Conservation (phyloP, 495 filamentous ascomycete species). For the Hyaloscypha variabilis region DNA sequence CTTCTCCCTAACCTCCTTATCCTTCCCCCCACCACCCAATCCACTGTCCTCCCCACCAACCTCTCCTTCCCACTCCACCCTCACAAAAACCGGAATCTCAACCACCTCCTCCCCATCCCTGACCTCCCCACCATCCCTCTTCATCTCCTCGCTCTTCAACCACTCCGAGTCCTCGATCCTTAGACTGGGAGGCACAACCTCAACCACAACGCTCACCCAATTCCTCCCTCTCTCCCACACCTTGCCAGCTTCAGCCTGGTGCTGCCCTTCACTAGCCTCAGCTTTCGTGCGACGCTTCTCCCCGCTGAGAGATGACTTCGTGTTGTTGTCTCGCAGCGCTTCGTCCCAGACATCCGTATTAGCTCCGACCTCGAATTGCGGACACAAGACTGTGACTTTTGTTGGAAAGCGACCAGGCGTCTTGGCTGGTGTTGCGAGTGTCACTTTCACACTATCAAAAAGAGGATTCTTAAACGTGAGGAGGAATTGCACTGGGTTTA, state of each 20-base stretch:
- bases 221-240: slow-evolving; percentile 95
- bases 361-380: slow-evolving; percentile 91
- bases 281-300: slow-evolving; percentile 43
- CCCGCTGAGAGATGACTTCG: slow-evolving; percentile 26
- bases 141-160: slow-evolving; percentile 22
- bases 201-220: slow-evolving; percentile 89
- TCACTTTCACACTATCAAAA: slow-evolving; percentile 86
- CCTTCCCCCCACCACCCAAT: slow-evolving; percentile 43
- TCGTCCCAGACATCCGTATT: slow-evolving; percentile 98
- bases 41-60: slow-evolving; percentile 64
- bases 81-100: slow-evolving; percentile 92
- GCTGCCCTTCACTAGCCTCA: slow-evolving; percentile 45
- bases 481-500: slow-evolving; percentile 77
- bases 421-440: slow-evolving; percentile 78
- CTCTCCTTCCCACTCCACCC: slow-evolving; percentile 90
- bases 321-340: slow-evolving; percentile 60
- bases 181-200: slow-evolving; percentile 75
- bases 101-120: slow-evolving; percentile 85
- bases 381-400: slow-evolving; percentile 90
- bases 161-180: slow-evolving; percentile 31
- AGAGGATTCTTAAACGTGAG: slow-evolving; percentile 91
- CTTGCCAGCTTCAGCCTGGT: slow-evolving; percentile 84
- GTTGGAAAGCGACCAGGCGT: slow-evolving; percentile 78
- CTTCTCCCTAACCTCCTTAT: slow-evolving; percentile 56
- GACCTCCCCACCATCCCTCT: slow-evolving; percentile 34